phyloP scores from a whole-genome alignment of 2,329 filamentous ascomycete species.

The Fusarium sp. region DNA sequence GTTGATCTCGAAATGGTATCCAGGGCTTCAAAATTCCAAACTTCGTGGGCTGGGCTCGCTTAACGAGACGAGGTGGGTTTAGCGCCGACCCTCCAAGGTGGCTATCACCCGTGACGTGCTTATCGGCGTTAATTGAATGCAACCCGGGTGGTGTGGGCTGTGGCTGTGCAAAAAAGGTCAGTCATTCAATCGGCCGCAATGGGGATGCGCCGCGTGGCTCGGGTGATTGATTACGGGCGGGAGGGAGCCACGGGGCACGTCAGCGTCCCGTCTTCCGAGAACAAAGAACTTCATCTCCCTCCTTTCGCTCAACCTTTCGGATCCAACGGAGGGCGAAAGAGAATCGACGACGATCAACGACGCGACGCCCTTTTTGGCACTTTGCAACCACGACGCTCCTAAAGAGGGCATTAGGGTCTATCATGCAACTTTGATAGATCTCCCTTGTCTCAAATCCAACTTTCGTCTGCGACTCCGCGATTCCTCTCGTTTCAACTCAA shows the following conservation, averaged over 20 bases:
- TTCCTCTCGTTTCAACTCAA: slow-evolving; percentile 32
- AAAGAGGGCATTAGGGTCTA: slow-evolving; percentile 24
- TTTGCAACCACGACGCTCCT: slow-evolving; percentile 8
- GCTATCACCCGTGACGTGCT: slow-evolving; percentile 7
- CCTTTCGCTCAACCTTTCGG: slow-evolving; percentile 25
- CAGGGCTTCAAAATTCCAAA: neutral
- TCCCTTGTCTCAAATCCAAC: slow-evolving; percentile 6
- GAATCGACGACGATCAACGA: slow-evolving; percentile 3
- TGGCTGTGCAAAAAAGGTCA: slow-evolving; percentile 33
- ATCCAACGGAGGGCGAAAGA: slow-evolving; percentile 15
- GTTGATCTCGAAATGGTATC: slow-evolving; percentile 45
- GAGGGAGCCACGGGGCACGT: slow-evolving; percentile 41
- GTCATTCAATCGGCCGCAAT: slow-evolving; percentile 1
- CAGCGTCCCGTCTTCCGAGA: slow-evolving; percentile 37
- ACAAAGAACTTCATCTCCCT: slow-evolving; percentile 32
- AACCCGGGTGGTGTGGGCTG: neutral
- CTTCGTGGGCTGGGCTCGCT: neutral
- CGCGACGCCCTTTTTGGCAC: neutral
- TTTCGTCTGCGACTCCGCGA: slow-evolving; percentile 23
- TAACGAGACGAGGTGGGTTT: neutral
- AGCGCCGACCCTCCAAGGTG: neutral
- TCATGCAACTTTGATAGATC: slow-evolving; percentile 31
- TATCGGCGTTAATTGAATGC: slow-evolving; percentile 37
- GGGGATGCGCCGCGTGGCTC: slow-evolving; percentile 30
- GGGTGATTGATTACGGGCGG: slow-evolving; percentile 30